Percentiles rank a stretch among this genome's conserved stretches.
phyloP scores from a whole-genome alignment of 768 basidiomycete genomes.

The Filobasidium wieringae region DNA sequence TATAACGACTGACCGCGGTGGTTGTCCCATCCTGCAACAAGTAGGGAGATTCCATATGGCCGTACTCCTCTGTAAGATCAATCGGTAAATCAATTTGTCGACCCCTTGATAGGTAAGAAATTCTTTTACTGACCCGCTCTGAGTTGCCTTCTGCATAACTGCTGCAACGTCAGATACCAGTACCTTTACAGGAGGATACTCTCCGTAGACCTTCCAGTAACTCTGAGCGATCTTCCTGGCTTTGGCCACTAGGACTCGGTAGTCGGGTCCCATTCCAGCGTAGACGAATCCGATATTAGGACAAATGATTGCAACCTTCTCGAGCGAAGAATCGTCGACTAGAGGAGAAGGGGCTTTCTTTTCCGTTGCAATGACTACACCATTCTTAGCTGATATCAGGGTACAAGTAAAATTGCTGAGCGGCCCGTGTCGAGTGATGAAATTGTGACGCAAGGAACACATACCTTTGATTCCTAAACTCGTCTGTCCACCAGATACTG shows the following conservation, averaged over 20 bases:
- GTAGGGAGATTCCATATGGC: constrained; percentile 93
- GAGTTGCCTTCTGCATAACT: constrained; percentile 97
- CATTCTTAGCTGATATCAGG: constrained; percentile 90
- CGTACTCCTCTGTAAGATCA: constrained; percentile 69
- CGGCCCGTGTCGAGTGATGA: not conserved
- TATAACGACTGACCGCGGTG: constrained; percentile 93
- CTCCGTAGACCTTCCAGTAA: constrained; percentile 98
- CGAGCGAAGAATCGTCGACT: constrained; percentile 94
- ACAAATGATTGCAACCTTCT: constrained; percentile 93
- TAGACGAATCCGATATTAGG: constrained; percentile 99
- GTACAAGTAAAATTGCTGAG: constrained; percentile 46
- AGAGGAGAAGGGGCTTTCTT: constrained; percentile 98
- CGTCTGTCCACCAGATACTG: constrained; percentile 87
- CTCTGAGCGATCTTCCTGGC: constrained; percentile 96
- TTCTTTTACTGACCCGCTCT: constrained; percentile 70
- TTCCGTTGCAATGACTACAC: constrained; percentile 97
- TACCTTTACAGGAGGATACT: constrained; percentile 93
- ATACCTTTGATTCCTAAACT: constrained; percentile 96
- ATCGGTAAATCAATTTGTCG: not conserved
- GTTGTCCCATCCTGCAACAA: constrained; percentile 93
- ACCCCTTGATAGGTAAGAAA: not conserved
- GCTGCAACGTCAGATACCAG: constrained; percentile 95
- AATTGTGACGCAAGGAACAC: constrained; percentile 10
- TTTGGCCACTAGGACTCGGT: constrained; percentile 81
- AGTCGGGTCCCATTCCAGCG: constrained; percentile 99